These are phyloP conservation scores for Saccharomycopsis lassenensis DNA, from an alignment of 805 yeast genomes.

Conservation along the genomic window DNA sequence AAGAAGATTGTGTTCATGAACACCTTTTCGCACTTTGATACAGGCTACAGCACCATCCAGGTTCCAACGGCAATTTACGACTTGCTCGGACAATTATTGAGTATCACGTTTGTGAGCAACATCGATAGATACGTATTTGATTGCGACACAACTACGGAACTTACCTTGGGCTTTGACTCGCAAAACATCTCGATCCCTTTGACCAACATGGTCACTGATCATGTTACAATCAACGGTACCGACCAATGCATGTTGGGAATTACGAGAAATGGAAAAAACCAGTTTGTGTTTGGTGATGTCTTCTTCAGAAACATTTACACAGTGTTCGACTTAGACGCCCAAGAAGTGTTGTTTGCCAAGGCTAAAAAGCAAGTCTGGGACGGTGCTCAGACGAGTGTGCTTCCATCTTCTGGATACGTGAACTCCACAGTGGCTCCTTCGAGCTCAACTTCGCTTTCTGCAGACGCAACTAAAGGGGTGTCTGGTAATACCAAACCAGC, in stretches of 20 bases:
- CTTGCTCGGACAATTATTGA: constrained; percentile 5
- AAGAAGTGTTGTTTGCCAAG: constrained; percentile 32
- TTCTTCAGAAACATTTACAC: constrained; percentile 41
- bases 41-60: constrained; percentile 6
- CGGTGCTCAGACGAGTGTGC: no score
- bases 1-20: constrained; percentile 5
- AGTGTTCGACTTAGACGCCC: constrained; percentile 40
- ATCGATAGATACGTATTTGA: constrained; percentile 6
- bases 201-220: not conserved
- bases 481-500: no score
- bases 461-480: no score
- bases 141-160: not conserved
- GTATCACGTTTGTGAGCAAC: constrained; percentile 1
- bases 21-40: constrained; percentile 8
- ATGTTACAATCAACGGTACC: constrained; percentile 3
- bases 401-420: no score
- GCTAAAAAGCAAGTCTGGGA: no score
- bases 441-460: no score
- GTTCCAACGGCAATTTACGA: constrained; percentile 8
- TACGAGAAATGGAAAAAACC: constrained; percentile 24
- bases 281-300: constrained; percentile 40
- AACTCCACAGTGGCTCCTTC: no score
- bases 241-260: constrained; percentile 23
- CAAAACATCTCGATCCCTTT: constrained; percentile 12
- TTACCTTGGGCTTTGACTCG: constrained; percentile 5